Evolutionary conservation across 2,329 filamentous ascomycete genomes (phyloP), one percentile per base, ranked within the genome.

Genomic region (Achaetomium macrosporum): DNA sequence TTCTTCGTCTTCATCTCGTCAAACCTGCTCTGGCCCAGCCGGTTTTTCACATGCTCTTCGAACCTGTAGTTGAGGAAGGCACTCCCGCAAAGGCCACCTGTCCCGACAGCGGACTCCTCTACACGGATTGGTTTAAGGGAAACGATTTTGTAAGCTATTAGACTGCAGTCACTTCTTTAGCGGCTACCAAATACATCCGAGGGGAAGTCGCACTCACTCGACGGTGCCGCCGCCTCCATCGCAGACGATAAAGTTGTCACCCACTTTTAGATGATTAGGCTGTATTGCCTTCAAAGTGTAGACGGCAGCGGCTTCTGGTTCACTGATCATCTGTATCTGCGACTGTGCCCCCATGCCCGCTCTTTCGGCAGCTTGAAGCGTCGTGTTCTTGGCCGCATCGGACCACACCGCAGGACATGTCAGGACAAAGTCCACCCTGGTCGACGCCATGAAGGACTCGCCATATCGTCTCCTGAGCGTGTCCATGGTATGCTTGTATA

Each of bases 401-500:
- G 83, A 88, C 88, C 88, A 93, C 8, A 92, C 87, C 8, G 88
- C 88, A 8, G 88, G 88, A 47, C 87, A 88, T 1, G 88, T 92
- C 51, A 93, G 74, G 45, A 92, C 86, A 61, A 88, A 91, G 57
- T 91, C 83, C 37, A 90, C 83, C 61, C 83, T 83, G 5, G 87
- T 90, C 8, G 80, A 82, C 7, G 79, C 78, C 82, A 91, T 88
- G 63, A 92, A 91, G 0, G 82, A 83, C 69, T 87, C 84, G 61
- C 88, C 88, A 64, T 90, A 91, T 43, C 87, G 75, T 55, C 84
- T 75, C 1, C 81, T 86, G 58, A 92, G 73, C 0, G 84, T 89
- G 64, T 90, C 84, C 79, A 90, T 88, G 35, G 87, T 90, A 65
- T 91, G 87, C 53, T 79, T 76, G 66, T 89, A 84, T 45, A 92